Percentiles rank a stretch among this genome's conserved stretches.
These are phyloP conservation scores for Byssochlamys sp. DNA, from an alignment of 2,329 filamentous ascomycete species.

Conservation along the genomic window DNA sequence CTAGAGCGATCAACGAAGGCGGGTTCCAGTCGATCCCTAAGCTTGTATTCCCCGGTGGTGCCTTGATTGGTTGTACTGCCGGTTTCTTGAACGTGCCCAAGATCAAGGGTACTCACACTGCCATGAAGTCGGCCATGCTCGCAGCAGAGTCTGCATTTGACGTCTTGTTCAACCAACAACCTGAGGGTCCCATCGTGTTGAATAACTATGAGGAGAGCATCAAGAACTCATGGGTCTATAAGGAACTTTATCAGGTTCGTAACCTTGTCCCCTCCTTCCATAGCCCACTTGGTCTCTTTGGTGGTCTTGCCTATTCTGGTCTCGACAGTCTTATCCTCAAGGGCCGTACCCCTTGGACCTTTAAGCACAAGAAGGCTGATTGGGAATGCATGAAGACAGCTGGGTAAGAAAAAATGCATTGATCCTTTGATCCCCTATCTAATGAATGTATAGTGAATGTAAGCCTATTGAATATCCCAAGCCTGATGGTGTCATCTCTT, in stretches of 20 bases:
- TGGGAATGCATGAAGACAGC: slow-evolving; percentile 69
- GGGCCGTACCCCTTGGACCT: slow-evolving; percentile 80
- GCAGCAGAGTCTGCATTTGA: slow-evolving; percentile 82
- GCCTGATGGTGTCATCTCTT: slow-evolving; percentile 86
- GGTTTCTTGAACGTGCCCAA: slow-evolving; percentile 97
- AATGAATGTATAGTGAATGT: no score
- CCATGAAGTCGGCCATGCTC: slow-evolving; percentile 95
- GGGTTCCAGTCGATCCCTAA: slow-evolving; percentile 97
- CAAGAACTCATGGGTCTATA: slow-evolving; percentile 80
- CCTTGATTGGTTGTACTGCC: slow-evolving; percentile 88
- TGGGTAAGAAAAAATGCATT: no score
- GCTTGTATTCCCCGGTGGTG: slow-evolving; percentile 88
- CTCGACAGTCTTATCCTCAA: slow-evolving; percentile 80
- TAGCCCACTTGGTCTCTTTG: slow-evolving; percentile 76
- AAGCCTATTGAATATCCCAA: slow-evolving; percentile 92
- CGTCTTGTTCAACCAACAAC: slow-evolving; percentile 52
- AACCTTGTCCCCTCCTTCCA: slow-evolving; percentile 98
- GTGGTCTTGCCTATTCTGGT: slow-evolving; percentile 84
- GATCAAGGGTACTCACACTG: slow-evolving; percentile 95
- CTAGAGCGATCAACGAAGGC: slow-evolving; percentile 81
- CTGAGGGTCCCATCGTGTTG: slow-evolving; percentile 69
- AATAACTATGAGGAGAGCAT: slow-evolving; percentile 89
- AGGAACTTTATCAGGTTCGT: slow-evolving; percentile 84
- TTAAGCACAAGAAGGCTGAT: slow-evolving; percentile 74
- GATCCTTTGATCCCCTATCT: no score